phyloP scores from a whole-genome alignment of 352 stramenopile species.

The Globisporangium canariense region DNA sequence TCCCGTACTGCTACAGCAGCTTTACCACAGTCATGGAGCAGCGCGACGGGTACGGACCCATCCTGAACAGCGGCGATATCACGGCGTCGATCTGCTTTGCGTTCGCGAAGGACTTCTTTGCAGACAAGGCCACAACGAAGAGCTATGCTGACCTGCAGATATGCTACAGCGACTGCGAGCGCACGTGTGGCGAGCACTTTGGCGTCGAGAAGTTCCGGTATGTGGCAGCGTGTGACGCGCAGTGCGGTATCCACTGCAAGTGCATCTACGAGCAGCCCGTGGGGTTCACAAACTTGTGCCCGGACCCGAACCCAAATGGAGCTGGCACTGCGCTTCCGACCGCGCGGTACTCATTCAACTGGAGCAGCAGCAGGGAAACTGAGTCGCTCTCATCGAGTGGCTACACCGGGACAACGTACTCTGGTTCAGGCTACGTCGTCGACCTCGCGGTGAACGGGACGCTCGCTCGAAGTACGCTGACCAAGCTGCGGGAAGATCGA shows the following conservation, averaged over 20 bases:
- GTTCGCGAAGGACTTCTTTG: constrained; percentile 52
- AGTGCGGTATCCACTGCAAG: constrained; percentile 57
- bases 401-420: constrained; percentile 39
- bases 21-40: constrained; percentile 38
- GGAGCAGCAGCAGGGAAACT: constrained; percentile 29
- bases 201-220: constrained; percentile 61
- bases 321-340: constrained; percentile 26
- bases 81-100: constrained; percentile 35
- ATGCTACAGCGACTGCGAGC: constrained; percentile 48
- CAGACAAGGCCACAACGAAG: constrained; percentile 31
- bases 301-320: constrained; percentile 50
- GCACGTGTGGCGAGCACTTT: constrained; percentile 43
- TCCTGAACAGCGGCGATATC: constrained; percentile 59
- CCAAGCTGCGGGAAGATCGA: constrained; percentile 33
- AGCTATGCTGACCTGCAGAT: constrained; percentile 48
- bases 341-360: constrained; percentile 54
- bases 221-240: constrained; percentile 26
- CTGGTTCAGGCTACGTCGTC: constrained; percentile 59
- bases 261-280: constrained; percentile 64
- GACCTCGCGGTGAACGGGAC: constrained; percentile 41
- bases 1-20: constrained; percentile 60
- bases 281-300: constrained; percentile 36
- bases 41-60: constrained; percentile 43
- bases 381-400: constrained; percentile 19
- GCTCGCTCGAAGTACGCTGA: constrained; percentile 23